These are phyloP conservation scores for Backusella sp. DNA, from an alignment of 192 early-diverging fungal genomes.

Conservation along the genomic window DNA sequence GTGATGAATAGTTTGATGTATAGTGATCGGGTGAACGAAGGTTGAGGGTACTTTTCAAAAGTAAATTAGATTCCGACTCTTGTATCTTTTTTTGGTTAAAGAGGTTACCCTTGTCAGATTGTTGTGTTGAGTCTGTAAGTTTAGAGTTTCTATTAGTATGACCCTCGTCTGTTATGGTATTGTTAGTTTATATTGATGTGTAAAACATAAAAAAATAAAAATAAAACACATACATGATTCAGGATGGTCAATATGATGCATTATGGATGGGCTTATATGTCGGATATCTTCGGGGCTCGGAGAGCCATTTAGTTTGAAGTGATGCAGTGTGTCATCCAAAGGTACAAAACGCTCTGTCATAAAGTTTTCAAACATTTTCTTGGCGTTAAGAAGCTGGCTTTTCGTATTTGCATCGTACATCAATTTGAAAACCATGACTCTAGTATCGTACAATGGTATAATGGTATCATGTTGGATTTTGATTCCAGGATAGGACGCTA, in stretches of 20 bases:
- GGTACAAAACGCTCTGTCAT: conserved; percentile 6
- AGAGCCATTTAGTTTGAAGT: conserved; percentile 3
- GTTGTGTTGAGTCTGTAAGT: background rate
- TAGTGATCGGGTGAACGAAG: background rate
- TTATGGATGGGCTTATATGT: conserved; percentile 14
- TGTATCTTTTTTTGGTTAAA: conserved; percentile 2
- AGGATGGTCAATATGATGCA: conserved; percentile 16
- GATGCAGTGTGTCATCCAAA: conserved; percentile 8
- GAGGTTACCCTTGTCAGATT: conserved; percentile 2
- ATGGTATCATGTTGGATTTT: background rate
- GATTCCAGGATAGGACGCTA: background rate
- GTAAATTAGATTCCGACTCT: conserved; percentile 8
- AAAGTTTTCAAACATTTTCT: conserved; percentile 7
- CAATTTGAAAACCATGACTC: background rate
- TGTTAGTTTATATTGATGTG: background rate
- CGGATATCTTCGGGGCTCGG: conserved; percentile 8
- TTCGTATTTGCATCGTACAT: conserved; percentile 5
- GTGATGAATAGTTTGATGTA: conserved; percentile 1
- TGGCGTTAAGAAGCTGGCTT: background rate
- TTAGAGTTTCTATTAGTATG: background rate
- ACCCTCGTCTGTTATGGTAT: conserved; percentile 2
- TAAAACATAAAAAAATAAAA: conserved; percentile 4
- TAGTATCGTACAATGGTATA: background rate
- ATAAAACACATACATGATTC: conserved; percentile 18
- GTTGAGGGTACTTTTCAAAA: background rate